Base-by-base conservation (phyloP, 495 filamentous ascomycete genomes). In the Aspergillus cavernicola region DNA sequence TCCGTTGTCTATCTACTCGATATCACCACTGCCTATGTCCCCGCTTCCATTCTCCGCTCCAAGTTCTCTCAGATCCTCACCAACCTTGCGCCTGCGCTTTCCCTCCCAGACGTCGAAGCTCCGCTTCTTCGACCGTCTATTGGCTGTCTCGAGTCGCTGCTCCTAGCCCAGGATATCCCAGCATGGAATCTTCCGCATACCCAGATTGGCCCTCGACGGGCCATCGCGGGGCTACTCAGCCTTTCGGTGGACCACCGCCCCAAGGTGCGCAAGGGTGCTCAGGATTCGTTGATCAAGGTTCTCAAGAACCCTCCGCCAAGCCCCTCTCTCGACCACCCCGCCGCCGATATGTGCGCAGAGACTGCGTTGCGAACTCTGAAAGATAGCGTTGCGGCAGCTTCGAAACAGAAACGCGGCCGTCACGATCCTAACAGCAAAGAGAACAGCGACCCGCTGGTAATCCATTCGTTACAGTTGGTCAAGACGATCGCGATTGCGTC, bases 1-100 rank as follows among this genome's bases (percentile, higher is more conserved):
- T 90, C 93, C 12, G 87, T 96, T 54, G 88, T 98, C 50, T 98
- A 98, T 70, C 84, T 98, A 13, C 89, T 98, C 74, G 93, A 98
- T 68, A 72, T 92, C 57, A 83, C 95, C 56, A 89, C 90, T 12
- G 85, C 84, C 54, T 87, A 84, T 64, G 83, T 90, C 46, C 92
- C 95, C 31, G 77, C 87, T 19, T 80, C 93, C 15, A 81, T 98
- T 26, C 85, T 98, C 24, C 85, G 89, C 47, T 86, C 89, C 31
- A 96, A 96, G 68, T 98, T 97, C 74, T 83, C 86, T 11, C 88
- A 95, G 66, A 97, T 98, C 60, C 83, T 98, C 45, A 83, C 84
- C 15, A 85, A 85, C 56, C 82, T 98, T 43, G 90, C 88, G 7
- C 90, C 93, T 2, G 85, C 90, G 6, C 70, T 98, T 32, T 84